phyloP scores from a whole-genome alignment of 2,329 filamentous ascomycete genomes.

The Berkeleyomyces rouxiae region DNA sequence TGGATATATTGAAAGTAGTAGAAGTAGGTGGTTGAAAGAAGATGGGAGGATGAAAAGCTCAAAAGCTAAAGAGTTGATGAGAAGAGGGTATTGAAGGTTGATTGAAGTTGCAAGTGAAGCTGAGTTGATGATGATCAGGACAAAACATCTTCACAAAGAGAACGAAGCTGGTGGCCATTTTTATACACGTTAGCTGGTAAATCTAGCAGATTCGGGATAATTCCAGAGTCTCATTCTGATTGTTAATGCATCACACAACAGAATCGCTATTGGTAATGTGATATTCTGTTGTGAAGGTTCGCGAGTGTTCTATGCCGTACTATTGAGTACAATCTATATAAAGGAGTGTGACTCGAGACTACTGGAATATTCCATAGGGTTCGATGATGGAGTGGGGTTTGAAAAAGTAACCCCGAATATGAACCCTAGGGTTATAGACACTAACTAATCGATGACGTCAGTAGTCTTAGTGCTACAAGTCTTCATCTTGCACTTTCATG shows the following conservation, averaged over 20 bases:
- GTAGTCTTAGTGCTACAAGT: too few species aligned
- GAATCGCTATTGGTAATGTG: background rate
- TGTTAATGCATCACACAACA: background rate
- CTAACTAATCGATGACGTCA: too few species aligned
- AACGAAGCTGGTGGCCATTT: background rate
- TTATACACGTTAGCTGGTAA: background rate
- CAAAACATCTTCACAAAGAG: background rate
- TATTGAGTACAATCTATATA: background rate
- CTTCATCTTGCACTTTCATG: too few species aligned
- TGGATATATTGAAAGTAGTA: constrained; percentile 18
- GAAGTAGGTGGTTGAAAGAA: constrained; percentile 12
- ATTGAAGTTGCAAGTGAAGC: background rate
- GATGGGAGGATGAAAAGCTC: background rate
- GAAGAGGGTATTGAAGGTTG: background rate
- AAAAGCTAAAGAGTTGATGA: background rate
- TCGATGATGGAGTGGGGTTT: too few species aligned
- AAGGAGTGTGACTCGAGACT: too few species aligned
- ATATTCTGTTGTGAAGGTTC: background rate
- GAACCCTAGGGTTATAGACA: too few species aligned
- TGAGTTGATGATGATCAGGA: constrained; percentile 3
- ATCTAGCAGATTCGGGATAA: constrained; percentile 6
- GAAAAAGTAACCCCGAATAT: too few species aligned
- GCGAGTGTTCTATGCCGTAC: background rate
- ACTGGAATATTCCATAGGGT: too few species aligned
- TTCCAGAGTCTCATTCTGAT: background rate